These are phyloP conservation scores for Rhododendron mucronatum DNA, from an alignment of 148 eudicot species.

Conservation along the genomic window DNA sequence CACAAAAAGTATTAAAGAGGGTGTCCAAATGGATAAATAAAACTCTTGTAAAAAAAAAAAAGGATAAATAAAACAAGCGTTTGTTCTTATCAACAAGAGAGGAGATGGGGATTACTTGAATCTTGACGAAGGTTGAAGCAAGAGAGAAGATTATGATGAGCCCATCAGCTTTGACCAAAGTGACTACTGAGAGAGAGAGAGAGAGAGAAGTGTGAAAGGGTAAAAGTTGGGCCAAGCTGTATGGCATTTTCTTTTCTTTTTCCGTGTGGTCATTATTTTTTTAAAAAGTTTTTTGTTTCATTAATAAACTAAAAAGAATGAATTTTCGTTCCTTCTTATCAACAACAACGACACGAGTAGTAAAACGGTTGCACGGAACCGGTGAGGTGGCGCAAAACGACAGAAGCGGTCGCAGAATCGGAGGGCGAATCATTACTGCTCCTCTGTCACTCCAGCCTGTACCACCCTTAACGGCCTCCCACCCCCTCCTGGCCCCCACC, in stretches of 20 bases:
- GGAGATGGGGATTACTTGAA: too few relatives aligned
- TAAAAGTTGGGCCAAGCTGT: constrained; percentile 37
- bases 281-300: background rate
- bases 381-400: constrained; percentile 43
- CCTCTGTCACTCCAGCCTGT: constrained; percentile 66
- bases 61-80: background rate
- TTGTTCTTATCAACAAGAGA: background rate
- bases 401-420: constrained; percentile 46
- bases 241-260: constrained; percentile 25
- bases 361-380: constrained; percentile 27
- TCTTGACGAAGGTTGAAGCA: background rate
- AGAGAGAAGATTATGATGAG: background rate
- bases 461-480: background rate
- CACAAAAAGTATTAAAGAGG: too few relatives aligned
- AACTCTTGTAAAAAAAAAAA: too few relatives aligned
- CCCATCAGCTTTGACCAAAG: constrained; percentile 1
- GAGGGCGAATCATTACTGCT: constrained; percentile 49
- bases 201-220: background rate
- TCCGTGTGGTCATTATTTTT: constrained; percentile 15
- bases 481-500: background rate
- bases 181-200: background rate
- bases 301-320: background rate
- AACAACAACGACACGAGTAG: background rate
- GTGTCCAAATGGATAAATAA: background rate
- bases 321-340: background rate